Evolutionary conservation across 306 rosid species (phyloP), one percentile per base, ranked within the genome.

Genomic region (Phaseolus lunatus): DNA sequence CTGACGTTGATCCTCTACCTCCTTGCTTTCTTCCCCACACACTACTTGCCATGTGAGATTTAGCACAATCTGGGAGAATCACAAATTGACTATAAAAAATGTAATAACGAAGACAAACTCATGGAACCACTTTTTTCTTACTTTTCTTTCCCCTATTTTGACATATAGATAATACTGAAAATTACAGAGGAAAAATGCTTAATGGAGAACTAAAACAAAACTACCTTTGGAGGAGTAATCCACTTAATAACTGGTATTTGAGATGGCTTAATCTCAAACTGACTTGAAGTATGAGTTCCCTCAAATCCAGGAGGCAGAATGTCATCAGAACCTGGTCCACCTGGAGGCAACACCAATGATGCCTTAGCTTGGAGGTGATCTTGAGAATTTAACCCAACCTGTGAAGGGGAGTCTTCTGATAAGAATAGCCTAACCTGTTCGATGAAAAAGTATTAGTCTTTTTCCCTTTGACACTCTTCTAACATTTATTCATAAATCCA

Each of bases 281-380:
- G 90, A 83, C 82, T 88, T 72, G 80, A 82, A 24, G 87, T 65
- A 77, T 75, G 89, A 71, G 87, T 82, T 79, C 92, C 96, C 84
- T 95, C 97, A 76, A 95, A 95, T 33, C 97, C 97, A 75, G 96
- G 97, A 78, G 99, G 99, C 63, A 90, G 84, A 83, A 52, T 76
- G 81, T 88, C 97, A 31, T 89, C 97, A 19, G 90, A 84, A 70
- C 92, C 89, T 53, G 85, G 78, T 37, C 90, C 96, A 16, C 87
- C 84, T 31, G 94, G 83, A 82, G 85, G 96, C 78, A 82, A 82
- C 33, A 44, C 56, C 85, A 88, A 87, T 6, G 93, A 87, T 56
- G 87, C 27, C 86, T 93, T 93, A 37, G 92, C 92, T 82, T 93
- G 98, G 78, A 93, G 98, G 84, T 93, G 95, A 81, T 93, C 97